phyloP scores from a whole-genome alignment of 2,329 filamentous ascomycete species.

The Venturia effusa region DNA sequence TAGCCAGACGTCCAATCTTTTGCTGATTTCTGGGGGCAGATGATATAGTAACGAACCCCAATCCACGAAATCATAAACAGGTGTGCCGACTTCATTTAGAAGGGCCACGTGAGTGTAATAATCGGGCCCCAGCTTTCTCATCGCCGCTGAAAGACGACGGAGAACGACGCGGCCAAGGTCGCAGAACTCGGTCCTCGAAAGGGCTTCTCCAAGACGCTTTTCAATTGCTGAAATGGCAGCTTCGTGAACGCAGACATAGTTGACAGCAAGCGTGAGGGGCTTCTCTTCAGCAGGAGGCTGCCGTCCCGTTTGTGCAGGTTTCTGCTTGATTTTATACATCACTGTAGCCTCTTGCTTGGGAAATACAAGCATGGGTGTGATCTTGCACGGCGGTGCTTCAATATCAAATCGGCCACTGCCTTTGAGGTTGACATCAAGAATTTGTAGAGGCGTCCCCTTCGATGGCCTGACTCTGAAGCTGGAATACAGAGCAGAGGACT shows the following conservation, averaged over 20 bases:
- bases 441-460: slow-evolving; percentile 59
- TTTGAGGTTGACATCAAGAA: slow-evolving; percentile 60
- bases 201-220: slow-evolving; percentile 33
- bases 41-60: slow-evolving; percentile 43
- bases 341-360: slow-evolving; percentile 71
- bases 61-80: slow-evolving; percentile 39
- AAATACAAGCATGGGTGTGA: slow-evolving; percentile 51
- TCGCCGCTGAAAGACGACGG: slow-evolving; percentile 36
- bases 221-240: slow-evolving; percentile 48
- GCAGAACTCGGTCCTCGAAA: slow-evolving; percentile 37
- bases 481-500: slow-evolving; percentile 69
- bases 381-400: slow-evolving; percentile 39
- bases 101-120: slow-evolving; percentile 45
- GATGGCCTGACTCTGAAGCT: slow-evolving; percentile 85
- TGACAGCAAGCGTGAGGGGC: slow-evolving; percentile 54
- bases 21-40: slow-evolving; percentile 34
- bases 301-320: slow-evolving; percentile 29
- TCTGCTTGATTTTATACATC: slow-evolving; percentile 59
- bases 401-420: slow-evolving; percentile 60
- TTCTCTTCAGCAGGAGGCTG: slow-evolving; percentile 24
- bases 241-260: slow-evolving; percentile 67
- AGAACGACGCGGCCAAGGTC: slow-evolving; percentile 40
- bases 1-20: slow-evolving; percentile 41
- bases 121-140: slow-evolving; percentile 34
- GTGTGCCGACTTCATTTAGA: slow-evolving; percentile 40